phyloP scores from a whole-genome alignment of 495 filamentous ascomycete genomes.

The Margaritispora aquatica region DNA sequence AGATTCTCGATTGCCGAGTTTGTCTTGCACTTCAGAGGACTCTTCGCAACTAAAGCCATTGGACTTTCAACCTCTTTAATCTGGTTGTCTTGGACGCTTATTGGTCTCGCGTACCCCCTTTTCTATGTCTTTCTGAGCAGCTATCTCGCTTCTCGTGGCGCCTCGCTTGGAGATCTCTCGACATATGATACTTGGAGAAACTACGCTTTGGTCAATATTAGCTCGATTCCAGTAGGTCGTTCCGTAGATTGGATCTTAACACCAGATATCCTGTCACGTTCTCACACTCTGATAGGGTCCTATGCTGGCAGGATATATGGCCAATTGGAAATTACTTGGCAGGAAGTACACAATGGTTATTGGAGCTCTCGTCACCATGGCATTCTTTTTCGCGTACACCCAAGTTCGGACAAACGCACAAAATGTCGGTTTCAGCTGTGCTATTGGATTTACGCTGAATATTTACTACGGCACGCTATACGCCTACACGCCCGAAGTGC shows the following conservation, averaged over 20 bases:
- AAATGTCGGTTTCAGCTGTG: constrained; percentile 59
- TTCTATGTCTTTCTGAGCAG: constrained; percentile 62
- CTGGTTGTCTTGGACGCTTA: constrained; percentile 64
- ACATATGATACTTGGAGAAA: constrained; percentile 61
- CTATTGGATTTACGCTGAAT: constrained; percentile 61
- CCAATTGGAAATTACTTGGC: constrained; percentile 48
- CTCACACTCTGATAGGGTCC: constrained; percentile 37
- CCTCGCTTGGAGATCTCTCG: constrained; percentile 35
- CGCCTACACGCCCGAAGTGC: constrained; percentile 52
- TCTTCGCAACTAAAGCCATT: constrained; percentile 56
- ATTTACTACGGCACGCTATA: constrained; percentile 71
- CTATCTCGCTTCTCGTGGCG: constrained; percentile 42
- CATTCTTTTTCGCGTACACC: constrained; percentile 68
- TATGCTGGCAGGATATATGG: constrained; percentile 58
- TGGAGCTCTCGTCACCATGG: constrained; percentile 53
- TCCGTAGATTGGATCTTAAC: background rate
- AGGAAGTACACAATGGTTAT: constrained; percentile 62
- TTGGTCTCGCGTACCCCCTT: constrained; percentile 62
- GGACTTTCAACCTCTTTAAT: constrained; percentile 55
- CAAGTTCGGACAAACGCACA: constrained; percentile 50
- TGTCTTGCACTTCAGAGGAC: constrained; percentile 50
- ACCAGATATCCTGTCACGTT: background rate
- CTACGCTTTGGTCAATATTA: constrained; percentile 61
- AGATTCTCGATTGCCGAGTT: constrained; percentile 45
- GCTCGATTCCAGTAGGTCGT: constrained; percentile 42